These are phyloP conservation scores for Escovopsis sp. DNA, from an alignment of 2,329 filamentous ascomycete genomes.

Conservation along the genomic window DNA sequence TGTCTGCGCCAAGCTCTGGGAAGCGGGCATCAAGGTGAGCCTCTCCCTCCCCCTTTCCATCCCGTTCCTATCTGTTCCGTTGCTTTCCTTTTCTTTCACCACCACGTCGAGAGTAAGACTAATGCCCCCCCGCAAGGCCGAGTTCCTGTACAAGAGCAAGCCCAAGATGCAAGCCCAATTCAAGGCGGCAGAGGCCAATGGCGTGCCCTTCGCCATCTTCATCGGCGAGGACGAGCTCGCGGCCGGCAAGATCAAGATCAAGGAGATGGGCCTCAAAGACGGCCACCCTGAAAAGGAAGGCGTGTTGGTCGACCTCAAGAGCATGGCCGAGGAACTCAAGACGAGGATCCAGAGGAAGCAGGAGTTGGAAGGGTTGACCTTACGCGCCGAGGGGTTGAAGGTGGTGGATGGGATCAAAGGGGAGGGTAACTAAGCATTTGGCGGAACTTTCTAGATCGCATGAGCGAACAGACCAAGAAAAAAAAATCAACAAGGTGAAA, in stretches of 20 bases:
- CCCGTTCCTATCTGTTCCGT: not conserved
- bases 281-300: conserved; percentile 87
- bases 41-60: not conserved
- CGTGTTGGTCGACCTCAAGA: conserved; percentile 50
- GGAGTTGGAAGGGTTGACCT: conserved; percentile 28
- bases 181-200: conserved; percentile 69
- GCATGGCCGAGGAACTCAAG: conserved; percentile 51
- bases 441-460: conserved; percentile 7
- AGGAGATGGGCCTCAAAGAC: conserved; percentile 59
- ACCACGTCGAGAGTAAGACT: conserved; percentile 5
- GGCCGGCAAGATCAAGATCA: conserved; percentile 72
- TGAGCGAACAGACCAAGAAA: conserved; percentile 9
- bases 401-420: conserved; percentile 33
- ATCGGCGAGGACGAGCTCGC: conserved; percentile 82
- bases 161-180: conserved; percentile 82
- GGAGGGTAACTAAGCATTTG: conserved; percentile 10
- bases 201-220: conserved; percentile 75
- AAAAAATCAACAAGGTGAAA: no score
- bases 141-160: conserved; percentile 82
- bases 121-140: conserved; percentile 40
- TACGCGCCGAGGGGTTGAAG: conserved; percentile 28
- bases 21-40: conserved; percentile 66
- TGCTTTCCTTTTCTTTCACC: not conserved
- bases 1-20: conserved; percentile 64
- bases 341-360: conserved; percentile 26